phyloP scores from a whole-genome alignment of 108 stramenopile species.

The Seminavis robusta region DNA sequence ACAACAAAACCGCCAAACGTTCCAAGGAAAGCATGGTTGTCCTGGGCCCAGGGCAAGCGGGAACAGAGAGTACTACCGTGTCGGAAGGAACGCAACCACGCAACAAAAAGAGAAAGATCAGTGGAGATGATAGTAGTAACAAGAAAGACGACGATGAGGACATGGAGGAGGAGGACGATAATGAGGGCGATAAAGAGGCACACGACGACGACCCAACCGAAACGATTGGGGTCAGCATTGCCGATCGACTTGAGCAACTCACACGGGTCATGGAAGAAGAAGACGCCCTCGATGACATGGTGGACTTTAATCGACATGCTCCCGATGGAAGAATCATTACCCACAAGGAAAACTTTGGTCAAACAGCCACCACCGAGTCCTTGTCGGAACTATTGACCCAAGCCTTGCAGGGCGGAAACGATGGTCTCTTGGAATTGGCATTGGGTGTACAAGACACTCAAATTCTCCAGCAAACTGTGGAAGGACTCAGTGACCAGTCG shows the following conservation, averaged over 20 bases:
- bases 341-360: slow-evolving; percentile 9
- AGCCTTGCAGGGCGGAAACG: slow-evolving; percentile 47
- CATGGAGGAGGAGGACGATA: slow-evolving; percentile 21
- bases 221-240: slow-evolving; percentile 39
- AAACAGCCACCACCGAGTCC: slow-evolving; percentile 56
- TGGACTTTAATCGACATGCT: slow-evolving; percentile 13
- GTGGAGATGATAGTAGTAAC: slow-evolving; percentile 5
- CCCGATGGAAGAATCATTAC: not conserved
- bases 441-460: slow-evolving; percentile 34
- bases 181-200: slow-evolving; percentile 17
- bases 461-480: slow-evolving; percentile 28
- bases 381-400: slow-evolving; percentile 42
- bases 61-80: slow-evolving; percentile 23
- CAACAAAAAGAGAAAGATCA: slow-evolving; percentile 18
- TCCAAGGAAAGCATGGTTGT: slow-evolving; percentile 16
- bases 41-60: slow-evolving; percentile 59
- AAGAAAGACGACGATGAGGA: slow-evolving; percentile 21
- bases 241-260: slow-evolving; percentile 43
- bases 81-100: slow-evolving; percentile 8
- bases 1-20: too few relatives aligned
- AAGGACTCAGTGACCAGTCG: slow-evolving; percentile 20
- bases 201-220: too few relatives aligned
- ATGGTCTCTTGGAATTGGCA: slow-evolving; percentile 48
- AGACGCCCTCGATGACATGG: slow-evolving; percentile 15
- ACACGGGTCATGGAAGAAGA: slow-evolving; percentile 26